Evolutionary conservation across 1,284 basidiomycete genomes (phyloP), one percentile per base, ranked within the genome.

Genomic region (Gastroboletus turbinatus): DNA sequence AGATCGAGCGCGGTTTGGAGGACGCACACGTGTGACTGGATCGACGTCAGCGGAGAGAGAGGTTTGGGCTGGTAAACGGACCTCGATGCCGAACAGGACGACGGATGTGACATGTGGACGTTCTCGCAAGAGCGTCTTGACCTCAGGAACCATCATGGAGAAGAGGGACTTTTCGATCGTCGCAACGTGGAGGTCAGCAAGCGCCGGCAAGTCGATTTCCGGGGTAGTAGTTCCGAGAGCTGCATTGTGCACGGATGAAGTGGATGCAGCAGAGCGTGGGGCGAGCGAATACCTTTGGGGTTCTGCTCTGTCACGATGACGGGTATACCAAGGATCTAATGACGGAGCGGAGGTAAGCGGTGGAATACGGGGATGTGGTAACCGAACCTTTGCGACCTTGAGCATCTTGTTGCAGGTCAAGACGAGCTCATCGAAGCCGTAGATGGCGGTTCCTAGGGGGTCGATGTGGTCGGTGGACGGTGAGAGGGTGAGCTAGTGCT

Each of bases 11-110:
- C 79, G 1, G 91, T 90, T 73, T 96, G 93, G 5, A 92, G 79
- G 10, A 97, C 85, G 67, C 95, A 98, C 56, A 98, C 86, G 65
- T 97, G 95, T 3, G 89, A 82, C 89, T 92, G 67, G n/a, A 50
- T 21, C 40, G 53, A 52, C 42, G 47, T 59, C 39, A 60, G 57
- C 38, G 48, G 35, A 48, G 45, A 49, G 23, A 16, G 36, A 1
- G 25, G 29, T 8, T 4, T 16, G 27, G 10, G 39, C 29, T 7
- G 55, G 10, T 13, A 14, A 25, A 60, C 79, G 38, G 55, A 88
- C 90, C 77, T 95, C 93, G 56, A 96, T 94, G 30, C 94, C 94
- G 63, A 94, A 85, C 5, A 97, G 73, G 27, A 96, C 84, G 47
- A 93, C 77, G 19, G 81, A 82, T 51, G 81, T 77, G 57, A 87